phyloP scores from a whole-genome alignment of 164 flowering plant species.

The Nymphaea thermarum region DNA sequence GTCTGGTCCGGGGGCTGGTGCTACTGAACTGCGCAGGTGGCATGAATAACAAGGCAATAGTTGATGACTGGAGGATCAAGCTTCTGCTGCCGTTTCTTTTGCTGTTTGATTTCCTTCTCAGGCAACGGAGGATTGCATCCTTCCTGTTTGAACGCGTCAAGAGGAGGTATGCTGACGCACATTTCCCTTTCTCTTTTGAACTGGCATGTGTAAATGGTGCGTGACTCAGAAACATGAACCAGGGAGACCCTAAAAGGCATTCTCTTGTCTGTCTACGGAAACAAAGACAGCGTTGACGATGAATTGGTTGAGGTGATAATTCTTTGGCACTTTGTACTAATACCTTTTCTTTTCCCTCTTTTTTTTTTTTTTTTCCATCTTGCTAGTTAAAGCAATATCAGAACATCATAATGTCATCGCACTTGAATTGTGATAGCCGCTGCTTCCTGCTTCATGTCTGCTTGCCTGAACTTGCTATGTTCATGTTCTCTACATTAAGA shows the following conservation, averaged over 20 bases:
- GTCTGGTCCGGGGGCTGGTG: conserved; percentile 60
- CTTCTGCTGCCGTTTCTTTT: conserved; percentile 68
- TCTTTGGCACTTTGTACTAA: neutral
- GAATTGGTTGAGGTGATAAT: conserved; percentile 76
- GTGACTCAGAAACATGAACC: conserved; percentile 8
- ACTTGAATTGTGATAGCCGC: too few relatives aligned
- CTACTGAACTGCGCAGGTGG: conserved; percentile 91
- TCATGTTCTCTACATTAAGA: too few relatives aligned
- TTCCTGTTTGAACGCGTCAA: conserved; percentile 61
- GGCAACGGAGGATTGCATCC: conserved; percentile 63
- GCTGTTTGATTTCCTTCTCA: conserved; percentile 67
- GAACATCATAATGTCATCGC: too few relatives aligned
- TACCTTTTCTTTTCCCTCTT: neutral
- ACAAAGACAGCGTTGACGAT: conserved; percentile 81
- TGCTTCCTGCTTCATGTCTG: too few relatives aligned
- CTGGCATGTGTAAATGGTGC: neutral
- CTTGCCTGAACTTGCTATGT: too few relatives aligned
- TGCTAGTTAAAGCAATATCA: too few relatives aligned
- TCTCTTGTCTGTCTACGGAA: conserved; percentile 63
- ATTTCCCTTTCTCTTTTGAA: neutral
- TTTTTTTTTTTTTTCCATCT: neutral
- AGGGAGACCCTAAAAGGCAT: conserved; percentile 66
- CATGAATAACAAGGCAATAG: conserved; percentile 96
- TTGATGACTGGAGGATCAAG: conserved; percentile 97
- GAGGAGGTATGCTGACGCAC: conserved; percentile 30